Evolutionary conservation across 768 basidiomycete species (phyloP).

Genomic region (Calocybe cyanea): DNA sequence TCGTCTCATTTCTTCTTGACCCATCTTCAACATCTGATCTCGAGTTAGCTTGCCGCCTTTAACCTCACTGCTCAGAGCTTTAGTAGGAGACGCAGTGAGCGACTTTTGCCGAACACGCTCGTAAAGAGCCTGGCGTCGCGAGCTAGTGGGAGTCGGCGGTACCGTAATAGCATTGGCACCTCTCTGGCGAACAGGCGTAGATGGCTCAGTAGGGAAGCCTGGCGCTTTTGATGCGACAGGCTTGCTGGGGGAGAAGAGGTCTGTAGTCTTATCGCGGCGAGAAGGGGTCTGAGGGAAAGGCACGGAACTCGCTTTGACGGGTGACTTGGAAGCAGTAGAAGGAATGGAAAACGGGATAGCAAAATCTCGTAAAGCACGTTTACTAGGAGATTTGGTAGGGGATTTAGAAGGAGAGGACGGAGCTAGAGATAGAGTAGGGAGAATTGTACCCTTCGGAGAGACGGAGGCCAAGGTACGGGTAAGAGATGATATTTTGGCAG

Average conservation of each 20-base stretch:
- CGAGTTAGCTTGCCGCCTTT: constrained; percentile 48
- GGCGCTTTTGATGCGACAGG: constrained; percentile 34
- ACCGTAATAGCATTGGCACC: constrained; percentile 52
- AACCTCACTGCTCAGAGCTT: constrained; percentile 39
- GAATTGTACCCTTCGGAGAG: constrained; percentile 56
- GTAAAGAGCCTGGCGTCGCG: constrained; percentile 75
- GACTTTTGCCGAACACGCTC: constrained; percentile 78
- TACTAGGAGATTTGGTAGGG: constrained; percentile 36
- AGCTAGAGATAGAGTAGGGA: constrained; percentile 39
- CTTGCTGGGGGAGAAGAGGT: constrained; percentile 43
- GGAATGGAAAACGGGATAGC: constrained; percentile 46
- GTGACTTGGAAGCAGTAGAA: constrained; percentile 29
- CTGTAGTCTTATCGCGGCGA: constrained; percentile 37
- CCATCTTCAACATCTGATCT: constrained; percentile 66
- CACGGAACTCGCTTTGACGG: constrained; percentile 39
- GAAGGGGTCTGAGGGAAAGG: constrained; percentile 68
- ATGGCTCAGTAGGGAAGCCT: constrained; percentile 41
- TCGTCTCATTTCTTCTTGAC: constrained; percentile 75
- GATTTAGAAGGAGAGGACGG: constrained; percentile 37
- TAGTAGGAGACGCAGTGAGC: constrained; percentile 62
- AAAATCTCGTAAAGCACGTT: constrained; percentile 26
- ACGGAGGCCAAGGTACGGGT: constrained; percentile 70
- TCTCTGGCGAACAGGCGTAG: constrained; percentile 64
- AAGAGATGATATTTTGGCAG: constrained; percentile 59
- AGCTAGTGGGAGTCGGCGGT: constrained; percentile 67